These are phyloP conservation scores for Sporothrix sp. DNA, from an alignment of 2,329 filamentous ascomycete genomes.

Conservation along the genomic window DNA sequence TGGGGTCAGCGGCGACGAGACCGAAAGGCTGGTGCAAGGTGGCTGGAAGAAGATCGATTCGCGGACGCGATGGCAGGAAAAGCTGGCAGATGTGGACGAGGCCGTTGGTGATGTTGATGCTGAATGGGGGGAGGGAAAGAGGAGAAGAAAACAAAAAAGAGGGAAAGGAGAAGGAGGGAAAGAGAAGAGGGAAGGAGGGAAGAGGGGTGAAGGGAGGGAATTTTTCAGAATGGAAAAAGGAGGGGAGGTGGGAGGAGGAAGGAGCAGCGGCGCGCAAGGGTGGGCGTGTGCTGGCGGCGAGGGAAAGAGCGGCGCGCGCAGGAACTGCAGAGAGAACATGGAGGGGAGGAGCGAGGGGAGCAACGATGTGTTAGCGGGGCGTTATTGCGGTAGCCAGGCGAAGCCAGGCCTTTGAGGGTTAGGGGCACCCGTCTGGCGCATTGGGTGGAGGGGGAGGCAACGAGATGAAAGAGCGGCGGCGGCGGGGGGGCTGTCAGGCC, in stretches of 20 bases:
- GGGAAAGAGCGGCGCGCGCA: too few species aligned
- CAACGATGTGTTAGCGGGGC: slow-evolving; percentile 5
- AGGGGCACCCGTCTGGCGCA: not conserved
- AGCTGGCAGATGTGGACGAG: not conserved
- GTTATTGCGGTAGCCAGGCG: not conserved
- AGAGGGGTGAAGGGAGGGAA: slow-evolving; percentile 19
- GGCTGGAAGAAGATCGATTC: not conserved
- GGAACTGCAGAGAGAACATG: too few species aligned
- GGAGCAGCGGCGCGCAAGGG: slow-evolving; percentile 14
- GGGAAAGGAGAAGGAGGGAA: slow-evolving; percentile 13
- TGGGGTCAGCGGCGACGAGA: not conserved
- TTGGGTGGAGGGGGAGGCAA: not conserved
- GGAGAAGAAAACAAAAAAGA: slow-evolving; percentile 1
- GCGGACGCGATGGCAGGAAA: not conserved
- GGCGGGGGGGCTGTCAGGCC: not conserved
- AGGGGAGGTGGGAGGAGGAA: slow-evolving; percentile 15
- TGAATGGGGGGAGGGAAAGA: slow-evolving; percentile 15
- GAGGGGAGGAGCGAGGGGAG: slow-evolving; percentile 17
- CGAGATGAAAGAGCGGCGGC: not conserved
- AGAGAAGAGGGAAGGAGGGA: slow-evolving; percentile 21
- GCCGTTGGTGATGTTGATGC: slow-evolving; percentile 18
- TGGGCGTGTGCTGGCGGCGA: too few species aligned
- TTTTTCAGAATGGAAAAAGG: slow-evolving; percentile 19
- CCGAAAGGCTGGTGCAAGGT: not conserved
- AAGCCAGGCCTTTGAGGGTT: too few species aligned